phyloP scores from a whole-genome alignment of 495 filamentous ascomycete species.

The Mytilinidion resinicola region DNA sequence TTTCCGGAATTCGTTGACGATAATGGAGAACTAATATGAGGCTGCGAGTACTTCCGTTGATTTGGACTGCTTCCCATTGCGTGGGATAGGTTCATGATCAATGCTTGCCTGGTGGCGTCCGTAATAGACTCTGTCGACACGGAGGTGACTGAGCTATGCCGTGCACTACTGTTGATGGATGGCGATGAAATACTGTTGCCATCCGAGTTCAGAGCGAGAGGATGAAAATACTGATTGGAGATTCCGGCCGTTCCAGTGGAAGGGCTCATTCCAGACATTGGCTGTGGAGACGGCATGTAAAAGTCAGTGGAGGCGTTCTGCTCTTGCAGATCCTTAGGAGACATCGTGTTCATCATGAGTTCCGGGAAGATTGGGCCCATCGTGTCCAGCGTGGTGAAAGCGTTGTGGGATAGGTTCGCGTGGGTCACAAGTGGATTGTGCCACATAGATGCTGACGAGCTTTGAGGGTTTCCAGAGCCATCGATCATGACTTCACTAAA shows the following conservation, averaged over 20 bases:
- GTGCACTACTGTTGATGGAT: slow-evolving; percentile 57
- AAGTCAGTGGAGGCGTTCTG: slow-evolving; percentile 25
- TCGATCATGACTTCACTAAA: slow-evolving; percentile 92
- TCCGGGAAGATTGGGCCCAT: slow-evolving; percentile 36
- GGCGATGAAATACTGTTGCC: slow-evolving; percentile 51
- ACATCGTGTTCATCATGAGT: slow-evolving; percentile 29
- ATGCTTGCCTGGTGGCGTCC: slow-evolving; percentile 83
- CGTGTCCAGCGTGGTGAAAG: slow-evolving; percentile 55
- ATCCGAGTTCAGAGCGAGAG: slow-evolving; percentile 52
- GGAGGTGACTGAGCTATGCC: slow-evolving; percentile 59
- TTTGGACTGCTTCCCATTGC: slow-evolving; percentile 56
- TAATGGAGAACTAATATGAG: slow-evolving; percentile 58
- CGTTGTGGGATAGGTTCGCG: slow-evolving; percentile 48
- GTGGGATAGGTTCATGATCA: slow-evolving; percentile 76
- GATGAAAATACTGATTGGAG: slow-evolving; percentile 43
- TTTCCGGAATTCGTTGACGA: slow-evolving; percentile 46
- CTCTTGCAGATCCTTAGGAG: slow-evolving; percentile 27
- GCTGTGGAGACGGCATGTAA: slow-evolving; percentile 31
- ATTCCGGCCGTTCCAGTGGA: slow-evolving; percentile 31
- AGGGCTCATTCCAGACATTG: slow-evolving; percentile 19
- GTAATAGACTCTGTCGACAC: slow-evolving; percentile 76
- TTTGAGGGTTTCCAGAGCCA: slow-evolving; percentile 48
- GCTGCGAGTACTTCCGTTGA: slow-evolving; percentile 71
- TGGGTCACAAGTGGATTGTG: slow-evolving; percentile 60
- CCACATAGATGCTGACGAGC: slow-evolving; percentile 53